Base-by-base conservation (phyloP, 495 filamentous ascomycete species). In the Aspergillus funiculosus region DNA sequence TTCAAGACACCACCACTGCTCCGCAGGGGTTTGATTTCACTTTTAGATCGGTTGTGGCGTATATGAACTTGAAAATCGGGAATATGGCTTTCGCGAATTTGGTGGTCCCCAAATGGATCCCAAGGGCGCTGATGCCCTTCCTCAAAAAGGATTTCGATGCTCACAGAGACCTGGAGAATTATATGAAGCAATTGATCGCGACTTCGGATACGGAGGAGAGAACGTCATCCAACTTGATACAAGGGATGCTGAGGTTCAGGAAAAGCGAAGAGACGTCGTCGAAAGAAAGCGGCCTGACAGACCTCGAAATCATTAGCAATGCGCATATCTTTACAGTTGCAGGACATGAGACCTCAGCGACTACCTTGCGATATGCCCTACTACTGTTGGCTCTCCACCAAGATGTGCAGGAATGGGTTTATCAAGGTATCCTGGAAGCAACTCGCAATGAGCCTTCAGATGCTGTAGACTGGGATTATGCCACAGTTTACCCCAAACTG, bases 301-400 rank as follows among this genome's bases (percentile, higher is more conserved):
- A 61, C 6, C 41, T 57, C 4, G 74, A 78, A 35, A 61, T 77
- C 17, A 53, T 66, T 7, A 72, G 75, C 18, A 77, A 77, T 34
- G 56, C 72, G 21, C 73, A 75, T 32, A 57, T 75, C 4, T 70
- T 73, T 48, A 69, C 66, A 11, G 58, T 78, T 17, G 75, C 75
- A 2, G 75, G 75, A 11, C 67, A 76, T 22, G 74, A 78, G 27
- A 76, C 75, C 0, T 68, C 72, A 8, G 65, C 74, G 3, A 70
- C 64, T 13, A 62, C 66, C 0, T 31, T 77, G n/a, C 50, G 62
- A 9, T 75, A 60, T 41, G 55, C 54, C 4, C 32, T 80, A 3
- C 20, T 71, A 2, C 56, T 71, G 5, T 43, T 78, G 11, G 71
- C 69, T 11, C 28, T 67, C 0, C 35, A 68, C 20, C 69, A 57